Percentiles rank a stretch among this genome's conserved stretches.
Conservation (phyloP, 768 basidiomycete genomes). For the Termitomyces sp. region DNA sequence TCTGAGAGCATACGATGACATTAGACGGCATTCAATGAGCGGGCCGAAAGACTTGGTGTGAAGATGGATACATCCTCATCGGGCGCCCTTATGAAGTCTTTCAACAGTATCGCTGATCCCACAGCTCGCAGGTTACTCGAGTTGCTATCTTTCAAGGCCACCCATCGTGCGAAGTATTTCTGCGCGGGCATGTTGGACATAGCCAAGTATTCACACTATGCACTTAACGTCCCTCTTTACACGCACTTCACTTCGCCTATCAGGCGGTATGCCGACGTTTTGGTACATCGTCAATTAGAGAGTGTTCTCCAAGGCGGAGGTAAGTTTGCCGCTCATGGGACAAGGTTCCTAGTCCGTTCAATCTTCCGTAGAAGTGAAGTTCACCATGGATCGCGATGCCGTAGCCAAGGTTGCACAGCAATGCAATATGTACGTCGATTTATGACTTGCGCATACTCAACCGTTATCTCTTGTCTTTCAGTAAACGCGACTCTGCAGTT, state of each 20-base stretch:
- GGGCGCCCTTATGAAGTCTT: conserved; percentile 79
- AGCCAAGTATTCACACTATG: conserved; percentile 93
- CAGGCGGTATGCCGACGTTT: conserved; percentile 86
- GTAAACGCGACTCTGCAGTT: conserved; percentile 86
- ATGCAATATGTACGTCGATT: conserved; percentile 79
- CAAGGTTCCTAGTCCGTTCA: conserved; percentile 4
- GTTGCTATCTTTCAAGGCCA: conserved; percentile 85
- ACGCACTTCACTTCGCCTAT: conserved; percentile 93
- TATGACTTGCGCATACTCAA: not conserved
- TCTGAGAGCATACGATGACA: conserved; percentile 7
- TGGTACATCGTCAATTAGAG: conserved; percentile 96
- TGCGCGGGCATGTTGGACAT: conserved; percentile 99
- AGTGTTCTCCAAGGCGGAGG: conserved; percentile 72
- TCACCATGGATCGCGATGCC: conserved; percentile 96
- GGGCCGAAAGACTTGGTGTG: conserved; percentile 80
- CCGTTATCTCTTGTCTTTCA: conserved; percentile 21
- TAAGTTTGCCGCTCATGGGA: conserved; percentile 22
- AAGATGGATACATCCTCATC: conserved; percentile 76
- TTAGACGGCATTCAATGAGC: conserved; percentile 72
- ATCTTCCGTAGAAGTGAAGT: conserved; percentile 65
- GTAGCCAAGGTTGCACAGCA: conserved; percentile 98
- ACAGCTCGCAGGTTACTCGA: conserved; percentile 76
- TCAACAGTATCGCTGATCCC: conserved; percentile 68
- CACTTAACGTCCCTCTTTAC: conserved; percentile 86
- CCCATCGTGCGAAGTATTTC: conserved; percentile 95